These are phyloP conservation scores for Sporothrix luriei DNA, from an alignment of 2,329 filamentous ascomycete genomes.

Conservation along the genomic window DNA sequence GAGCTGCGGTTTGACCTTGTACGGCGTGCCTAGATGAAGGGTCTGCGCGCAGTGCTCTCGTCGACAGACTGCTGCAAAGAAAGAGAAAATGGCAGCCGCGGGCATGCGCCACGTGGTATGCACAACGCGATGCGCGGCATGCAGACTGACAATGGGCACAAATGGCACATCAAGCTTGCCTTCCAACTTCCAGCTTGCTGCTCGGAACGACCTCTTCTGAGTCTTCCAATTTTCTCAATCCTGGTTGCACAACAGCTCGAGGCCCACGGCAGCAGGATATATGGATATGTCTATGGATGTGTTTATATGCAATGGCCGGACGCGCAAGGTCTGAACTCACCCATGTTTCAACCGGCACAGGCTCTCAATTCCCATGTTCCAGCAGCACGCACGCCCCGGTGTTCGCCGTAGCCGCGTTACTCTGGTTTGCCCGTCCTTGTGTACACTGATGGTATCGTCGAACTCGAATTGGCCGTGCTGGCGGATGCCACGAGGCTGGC, in stretches of 20 bases:
- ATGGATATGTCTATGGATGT: background rate
- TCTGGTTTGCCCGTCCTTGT: background rate
- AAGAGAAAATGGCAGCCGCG: background rate
- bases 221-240: background rate
- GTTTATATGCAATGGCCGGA: conserved; percentile 14
- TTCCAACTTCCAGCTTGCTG: conserved; percentile 10
- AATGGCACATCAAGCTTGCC: background rate
- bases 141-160: background rate
- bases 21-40: conserved; percentile 7
- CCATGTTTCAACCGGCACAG: conserved; percentile 34
- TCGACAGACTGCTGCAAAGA: background rate
- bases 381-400: conserved; percentile 23
- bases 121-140: background rate
- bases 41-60: background rate
- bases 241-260: conserved; percentile 32
- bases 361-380: conserved; percentile 32
- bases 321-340: conserved; percentile 29
- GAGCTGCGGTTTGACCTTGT: background rate
- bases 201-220: background rate
- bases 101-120: background rate
- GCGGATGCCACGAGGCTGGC: background rate
- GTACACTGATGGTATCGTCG: background rate
- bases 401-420: conserved; percentile 20
- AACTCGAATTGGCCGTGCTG: background rate
- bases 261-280: conserved; percentile 32